Percentiles rank a stretch among this genome's conserved stretches.
Conservation (phyloP, 306 rosid genomes). For the Betula pendula region DNA sequence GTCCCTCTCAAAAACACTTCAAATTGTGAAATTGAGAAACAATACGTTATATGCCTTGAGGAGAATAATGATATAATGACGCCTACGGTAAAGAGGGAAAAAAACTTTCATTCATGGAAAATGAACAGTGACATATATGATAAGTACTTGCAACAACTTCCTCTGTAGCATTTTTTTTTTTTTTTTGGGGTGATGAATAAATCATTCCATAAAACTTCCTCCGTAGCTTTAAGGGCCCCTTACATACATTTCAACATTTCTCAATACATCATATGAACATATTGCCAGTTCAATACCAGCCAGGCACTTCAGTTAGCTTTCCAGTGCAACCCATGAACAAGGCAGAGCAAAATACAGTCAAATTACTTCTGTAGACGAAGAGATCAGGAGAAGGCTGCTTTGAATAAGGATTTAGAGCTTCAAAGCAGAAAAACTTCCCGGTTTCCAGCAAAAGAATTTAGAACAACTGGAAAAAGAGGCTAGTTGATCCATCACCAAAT, state of each 20-base stretch:
- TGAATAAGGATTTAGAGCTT: slow-evolving; percentile 33
- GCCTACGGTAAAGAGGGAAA: background rate
- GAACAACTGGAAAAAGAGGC: slow-evolving; percentile 88
- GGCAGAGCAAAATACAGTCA: slow-evolving; percentile 40
- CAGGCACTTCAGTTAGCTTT: slow-evolving; percentile 40
- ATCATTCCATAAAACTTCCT: slow-evolving; percentile 29
- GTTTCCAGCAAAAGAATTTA: slow-evolving; percentile 40
- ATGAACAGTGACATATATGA: slow-evolving; percentile 31
- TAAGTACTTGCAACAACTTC: slow-evolving; percentile 37
- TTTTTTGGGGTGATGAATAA: too few relatives aligned
- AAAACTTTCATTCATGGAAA: slow-evolving; percentile 40
- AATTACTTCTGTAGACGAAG: slow-evolving; percentile 52
- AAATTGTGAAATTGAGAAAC: background rate
- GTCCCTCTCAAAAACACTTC: background rate
- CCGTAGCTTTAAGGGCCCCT: slow-evolving; percentile 43
- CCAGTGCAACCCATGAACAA: slow-evolving; percentile 35
- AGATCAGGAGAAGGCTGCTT: slow-evolving; percentile 50
- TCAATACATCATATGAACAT: slow-evolving; percentile 53
- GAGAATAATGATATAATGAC: background rate
- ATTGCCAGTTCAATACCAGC: slow-evolving; percentile 38
- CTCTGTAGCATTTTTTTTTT: slow-evolving; percentile 33
- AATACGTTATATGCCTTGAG: background rate
- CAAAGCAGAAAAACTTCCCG: slow-evolving; percentile 53
- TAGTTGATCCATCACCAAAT: slow-evolving; percentile 94
- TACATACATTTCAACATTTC: slow-evolving; percentile 47